Base-by-base conservation (phyloP, 2,329 filamentous ascomycete species). In the Aspergillus ibericus region DNA sequence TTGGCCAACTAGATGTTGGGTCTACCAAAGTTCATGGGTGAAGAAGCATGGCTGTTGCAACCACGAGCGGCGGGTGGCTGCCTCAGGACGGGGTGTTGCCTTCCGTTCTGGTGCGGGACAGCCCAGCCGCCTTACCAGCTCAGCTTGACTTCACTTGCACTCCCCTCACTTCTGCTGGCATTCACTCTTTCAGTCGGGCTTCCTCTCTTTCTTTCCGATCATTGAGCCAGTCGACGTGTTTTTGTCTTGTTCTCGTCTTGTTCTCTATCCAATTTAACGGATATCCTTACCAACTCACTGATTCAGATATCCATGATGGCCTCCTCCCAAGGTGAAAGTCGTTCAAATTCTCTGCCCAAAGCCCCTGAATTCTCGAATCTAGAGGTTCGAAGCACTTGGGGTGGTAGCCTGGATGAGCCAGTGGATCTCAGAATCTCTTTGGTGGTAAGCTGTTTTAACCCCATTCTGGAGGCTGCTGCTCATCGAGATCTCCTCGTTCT, bases 351-450 rank as follows among this genome's bases (percentile, higher is more conserved):
- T 22, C 22, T 20, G 22, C 55, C 16, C 49, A 59, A 18, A 49
- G 54, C n/a, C 46, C 27, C 44, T 55, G 57, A 64, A 6, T 66
- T 71, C 54, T 67, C 56, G 38, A 68, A 71, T 25, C 63, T 75
- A 8, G 69, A 74, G 38, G 42, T 76, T 20, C 66, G 60, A 34
- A 69, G 70, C 13, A 66, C 66, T 13, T 76, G 74, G 74, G 64
- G 63, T 52, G 73, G 72, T 3, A 60, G 67, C 29, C 53, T 57
- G 3, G 53, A 50, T 8, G 63, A 68, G 29, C 61, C 67, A 27
- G 67, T 72, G 16, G 58, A 65, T 20, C 48, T 74, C 40, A 65
- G 56, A 16, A 63, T 75, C 3, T 61, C 64, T 1, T 47, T 76
- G 8, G 71, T 75, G 59, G 73, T 75, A 69, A 60, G 55, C 25